A percentile compares a stretch with the other conserved stretches of the same genome.
phyloP scores from a whole-genome alignment of 2,329 filamentous ascomycete genomes.

The Ambrosiella beaveri region DNA sequence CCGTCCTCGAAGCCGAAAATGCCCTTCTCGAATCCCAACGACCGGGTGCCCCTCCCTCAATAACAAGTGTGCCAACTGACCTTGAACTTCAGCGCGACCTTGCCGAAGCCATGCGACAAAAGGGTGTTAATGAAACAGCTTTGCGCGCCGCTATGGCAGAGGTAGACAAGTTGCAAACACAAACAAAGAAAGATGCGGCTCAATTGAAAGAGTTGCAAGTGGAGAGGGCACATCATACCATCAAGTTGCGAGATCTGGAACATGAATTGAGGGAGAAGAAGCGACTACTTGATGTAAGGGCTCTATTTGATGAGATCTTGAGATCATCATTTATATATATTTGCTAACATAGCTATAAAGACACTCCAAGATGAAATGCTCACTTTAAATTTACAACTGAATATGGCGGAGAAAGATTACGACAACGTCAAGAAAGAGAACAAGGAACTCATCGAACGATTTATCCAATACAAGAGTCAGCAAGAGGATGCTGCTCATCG shows the following conservation, averaged over 20 bases:
- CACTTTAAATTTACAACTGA: slow-evolving; percentile 69
- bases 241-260: slow-evolving; percentile 60
- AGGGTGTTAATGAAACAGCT: slow-evolving; percentile 47
- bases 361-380: slow-evolving; percentile 89
- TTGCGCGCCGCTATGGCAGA: slow-evolving; percentile 47
- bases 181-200: slow-evolving; percentile 40
- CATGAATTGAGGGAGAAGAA: slow-evolving; percentile 74
- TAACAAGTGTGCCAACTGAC: neutral
- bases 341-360: slow-evolving; percentile 21
- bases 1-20: slow-evolving; percentile 43
- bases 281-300: slow-evolving; percentile 54
- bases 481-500: slow-evolving; percentile 38
- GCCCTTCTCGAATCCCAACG: slow-evolving; percentile 20
- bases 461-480: slow-evolving; percentile 78
- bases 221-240: slow-evolving; percentile 43
- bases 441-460: slow-evolving; percentile 71
- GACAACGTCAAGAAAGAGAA: slow-evolving; percentile 67
- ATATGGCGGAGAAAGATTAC: slow-evolving; percentile 62
- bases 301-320: neutral
- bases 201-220: slow-evolving; percentile 43
- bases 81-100: slow-evolving; percentile 50
- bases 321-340: neutral
- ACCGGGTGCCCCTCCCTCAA: slow-evolving; percentile 13
- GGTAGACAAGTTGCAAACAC: slow-evolving; percentile 42
- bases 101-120: slow-evolving; percentile 58